phyloP scores from a whole-genome alignment of 305 asterid genomes.

The Solanum hybrid region DNA sequence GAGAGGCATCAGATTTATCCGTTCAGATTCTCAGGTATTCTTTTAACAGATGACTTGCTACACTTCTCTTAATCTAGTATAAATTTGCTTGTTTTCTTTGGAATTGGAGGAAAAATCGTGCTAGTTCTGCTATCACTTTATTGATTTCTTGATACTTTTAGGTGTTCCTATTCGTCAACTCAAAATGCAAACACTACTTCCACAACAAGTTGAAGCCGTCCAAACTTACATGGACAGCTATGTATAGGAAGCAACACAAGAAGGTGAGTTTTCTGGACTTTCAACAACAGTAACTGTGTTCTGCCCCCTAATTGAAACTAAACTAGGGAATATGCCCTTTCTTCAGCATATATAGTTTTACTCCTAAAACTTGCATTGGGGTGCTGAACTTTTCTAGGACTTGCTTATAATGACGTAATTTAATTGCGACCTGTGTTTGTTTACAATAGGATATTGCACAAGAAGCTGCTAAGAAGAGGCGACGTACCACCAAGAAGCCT shows the following conservation, averaged over 20 bases:
- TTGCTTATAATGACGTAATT: background rate
- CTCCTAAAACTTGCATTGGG: background rate
- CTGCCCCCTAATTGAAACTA: background rate
- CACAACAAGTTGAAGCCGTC: constrained; percentile 34
- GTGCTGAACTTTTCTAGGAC: background rate
- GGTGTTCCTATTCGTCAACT: constrained; percentile 30
- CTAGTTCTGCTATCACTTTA: background rate
- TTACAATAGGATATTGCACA: constrained; percentile 51
- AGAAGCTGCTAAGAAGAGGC: constrained; percentile 83
- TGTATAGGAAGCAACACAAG: constrained; percentile 35
- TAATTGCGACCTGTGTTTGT: background rate
- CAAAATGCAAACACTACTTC: constrained; percentile 35
- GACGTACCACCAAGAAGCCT: constrained; percentile 69
- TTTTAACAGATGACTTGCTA: background rate
- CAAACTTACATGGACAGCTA: constrained; percentile 33
- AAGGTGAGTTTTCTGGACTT: constrained; percentile 7
- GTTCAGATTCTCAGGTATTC: constrained; percentile 27
- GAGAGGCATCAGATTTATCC: constrained; percentile 29
- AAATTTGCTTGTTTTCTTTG: background rate
- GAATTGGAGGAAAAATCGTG: background rate
- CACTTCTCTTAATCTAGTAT: background rate
- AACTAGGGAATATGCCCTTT: background rate
- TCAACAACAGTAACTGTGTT: background rate
- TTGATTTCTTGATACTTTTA: background rate
- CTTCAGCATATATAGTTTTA: background rate